Evolutionary conservation across 2,329 filamentous ascomycete species (phyloP), one percentile per base, ranked within the genome.

Genomic region (Hypoxylon rubiginosum): DNA sequence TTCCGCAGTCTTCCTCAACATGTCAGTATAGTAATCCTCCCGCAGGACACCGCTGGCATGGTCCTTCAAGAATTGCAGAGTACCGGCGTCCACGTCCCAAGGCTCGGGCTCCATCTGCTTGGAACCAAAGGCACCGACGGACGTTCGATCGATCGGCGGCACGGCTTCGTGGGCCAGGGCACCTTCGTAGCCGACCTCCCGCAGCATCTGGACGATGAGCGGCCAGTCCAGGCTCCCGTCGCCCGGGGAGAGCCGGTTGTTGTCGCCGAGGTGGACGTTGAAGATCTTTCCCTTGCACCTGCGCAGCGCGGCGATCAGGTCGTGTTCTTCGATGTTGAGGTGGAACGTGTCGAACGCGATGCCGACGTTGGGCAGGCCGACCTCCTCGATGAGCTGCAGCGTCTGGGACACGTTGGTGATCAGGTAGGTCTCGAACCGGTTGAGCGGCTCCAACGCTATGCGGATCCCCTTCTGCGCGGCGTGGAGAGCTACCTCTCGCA

Each of bases 311-410:
- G 62, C 62, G 28, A 68, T 50, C 15, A 70, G 10, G 49, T 71
- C 57, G 2, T 62, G 59, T 24, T 71, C 69, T 51, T 71, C 69
- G 9, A 71, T 66, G 28, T 61, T 67, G n/a, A 68, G 13, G 17
- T 71, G 69, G 36, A 71, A 71, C 3, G 69, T 48, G 48, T 71
- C 67, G 34, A 68, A 71, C 2, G 64, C 64, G 26, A 71, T 45
- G 2, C 69, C 69, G 17, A 67, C 50, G 43, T 66, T 70, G 11
- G 62, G 50, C n/a, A 54, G 34, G 6, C 64, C 61, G 13, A 51
- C 64, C 30, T 66, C 67, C 9, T 71, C 51, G 43, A 69, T 61
- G 17, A 70, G 59, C 19, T 63, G 56, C 39, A 71, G 54, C 17
- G 57, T 58, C 19, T 70, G 64, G 6, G 64, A 65, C 17, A 52